Evolutionary conservation across 176 grass and related monocot genomes (phyloP), one percentile per base, ranked within the genome.

Genomic region (Coix lacrymajobi): DNA sequence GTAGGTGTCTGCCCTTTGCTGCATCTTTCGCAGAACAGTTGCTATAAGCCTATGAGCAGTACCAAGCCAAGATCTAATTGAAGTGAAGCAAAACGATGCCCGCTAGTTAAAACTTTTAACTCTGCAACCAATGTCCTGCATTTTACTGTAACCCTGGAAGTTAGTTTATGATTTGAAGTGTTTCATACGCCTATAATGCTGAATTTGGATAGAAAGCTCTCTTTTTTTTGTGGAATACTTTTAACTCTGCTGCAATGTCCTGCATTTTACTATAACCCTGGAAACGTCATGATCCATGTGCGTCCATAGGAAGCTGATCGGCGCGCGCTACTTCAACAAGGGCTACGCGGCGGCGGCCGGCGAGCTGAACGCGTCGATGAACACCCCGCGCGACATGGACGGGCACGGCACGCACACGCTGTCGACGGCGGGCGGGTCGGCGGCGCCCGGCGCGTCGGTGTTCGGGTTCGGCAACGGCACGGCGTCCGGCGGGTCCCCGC

Each of bases 401-500:
- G 94, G 94, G 3, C 94, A 97, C 34, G 94, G 88, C 65, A 87
- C 91, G 25, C 94, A 97, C 88, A 97, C 91, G 32, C 91, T 93
- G 10, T 93, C 94, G 0, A 97, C 94, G 1, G 94, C 94, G 4
- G 94, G 56, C 0, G 94, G 94, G 11, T 25, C 73, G 7, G 73
- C 90, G 4, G 85, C 66, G 60, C 32, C 56, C 32, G 87, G 85
- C 62, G 94, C 87, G 8, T 52, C 39, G 24, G 44, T 90, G 38
- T 86, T 91, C 40, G 91, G 91, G 9, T 88, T 75, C 49, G 94
- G 89, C 64, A 87, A 83, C 12, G 94, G 91, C 81, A 93, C 87
- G 7, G 89, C 91, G 7, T 71, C 65, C 5, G 91, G 94, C 13
- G 94, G 94, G 11, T 93, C 91, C 1, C 94, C 89, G 0, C 69